A percentile compares a stretch with the other conserved stretches of the same genome.
Conservation (phyloP, 805 yeast genomes). For the Lipomyces starkeyi region DNA sequence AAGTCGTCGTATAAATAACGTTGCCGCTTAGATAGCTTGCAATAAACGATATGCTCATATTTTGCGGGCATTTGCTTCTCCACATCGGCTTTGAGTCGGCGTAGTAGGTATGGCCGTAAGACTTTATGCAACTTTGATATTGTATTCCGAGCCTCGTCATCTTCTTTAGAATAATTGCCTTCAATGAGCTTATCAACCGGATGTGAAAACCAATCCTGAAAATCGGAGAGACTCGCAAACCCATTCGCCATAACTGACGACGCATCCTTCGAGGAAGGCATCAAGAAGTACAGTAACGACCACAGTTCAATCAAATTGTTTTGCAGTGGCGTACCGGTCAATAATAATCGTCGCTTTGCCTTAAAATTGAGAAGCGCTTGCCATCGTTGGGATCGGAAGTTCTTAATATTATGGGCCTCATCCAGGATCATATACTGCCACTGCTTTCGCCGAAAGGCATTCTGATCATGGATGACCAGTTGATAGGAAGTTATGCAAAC, state of each 20-base stretch:
- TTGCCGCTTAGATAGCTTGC: slow-evolving; percentile 91
- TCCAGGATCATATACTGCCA: slow-evolving; percentile 98
- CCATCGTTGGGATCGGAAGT: slow-evolving; percentile 96
- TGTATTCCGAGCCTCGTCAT: slow-evolving; percentile 78
- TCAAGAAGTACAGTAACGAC: slow-evolving; percentile 91
- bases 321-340: slow-evolving; percentile 97
- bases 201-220: slow-evolving; percentile 98
- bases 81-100: slow-evolving; percentile 94
- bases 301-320: slow-evolving; percentile 94
- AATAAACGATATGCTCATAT: slow-evolving; percentile 91
- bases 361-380: slow-evolving; percentile 92
- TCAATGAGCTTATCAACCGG: slow-evolving; percentile 95
- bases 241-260: slow-evolving; percentile 81
- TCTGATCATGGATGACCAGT: slow-evolving; percentile 96
- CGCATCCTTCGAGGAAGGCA: slow-evolving; percentile 83
- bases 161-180: slow-evolving; percentile 58
- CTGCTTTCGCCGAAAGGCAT: slow-evolving; percentile 84
- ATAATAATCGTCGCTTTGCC: slow-evolving; percentile 80
- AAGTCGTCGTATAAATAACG: slow-evolving; percentile 92
- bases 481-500: slow-evolving; percentile 97
- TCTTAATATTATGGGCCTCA: slow-evolving; percentile 97
- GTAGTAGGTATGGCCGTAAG: slow-evolving; percentile 84
- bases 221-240: slow-evolving; percentile 93
- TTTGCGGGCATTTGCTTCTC: slow-evolving; percentile 99
- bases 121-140: slow-evolving; percentile 92